These are phyloP conservation scores for Jacaranda copaia DNA, from an alignment of 257 asterid genomes.

Conservation along the genomic window DNA sequence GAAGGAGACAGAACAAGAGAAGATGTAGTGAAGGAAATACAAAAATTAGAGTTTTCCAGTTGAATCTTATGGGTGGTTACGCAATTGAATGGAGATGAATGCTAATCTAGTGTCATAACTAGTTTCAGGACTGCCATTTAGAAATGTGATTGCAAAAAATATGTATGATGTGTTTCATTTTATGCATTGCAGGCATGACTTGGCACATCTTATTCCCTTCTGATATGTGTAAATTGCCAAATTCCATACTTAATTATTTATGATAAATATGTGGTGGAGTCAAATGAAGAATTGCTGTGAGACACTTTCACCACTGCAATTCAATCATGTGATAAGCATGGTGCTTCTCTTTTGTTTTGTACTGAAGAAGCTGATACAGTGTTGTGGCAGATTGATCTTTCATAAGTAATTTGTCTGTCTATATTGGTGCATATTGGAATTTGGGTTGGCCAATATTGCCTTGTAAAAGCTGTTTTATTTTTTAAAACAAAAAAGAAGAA, in stretches of 20 bases:
- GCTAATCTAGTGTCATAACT: neutral
- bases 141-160: neutral
- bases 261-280: neutral
- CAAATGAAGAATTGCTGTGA: neutral
- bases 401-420: neutral
- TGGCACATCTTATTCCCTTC: neutral
- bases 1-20: neutral
- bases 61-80: neutral
- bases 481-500: neutral
- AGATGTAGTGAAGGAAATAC: conserved; percentile 3
- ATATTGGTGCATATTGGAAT: neutral
- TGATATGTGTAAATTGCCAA: neutral
- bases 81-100: neutral
- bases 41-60: neutral
- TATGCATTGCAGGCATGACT: conserved; percentile 3
- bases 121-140: neutral
- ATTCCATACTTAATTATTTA: no score
- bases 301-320: neutral
- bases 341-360: neutral
- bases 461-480: neutral
- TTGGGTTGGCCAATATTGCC: neutral
- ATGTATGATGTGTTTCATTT: neutral
- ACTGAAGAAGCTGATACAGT: conserved; percentile 11
- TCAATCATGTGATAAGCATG: neutral
- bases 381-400: neutral